Base-by-base conservation (phyloP, 345 rosid genomes). In the Salix purpurea region DNA sequence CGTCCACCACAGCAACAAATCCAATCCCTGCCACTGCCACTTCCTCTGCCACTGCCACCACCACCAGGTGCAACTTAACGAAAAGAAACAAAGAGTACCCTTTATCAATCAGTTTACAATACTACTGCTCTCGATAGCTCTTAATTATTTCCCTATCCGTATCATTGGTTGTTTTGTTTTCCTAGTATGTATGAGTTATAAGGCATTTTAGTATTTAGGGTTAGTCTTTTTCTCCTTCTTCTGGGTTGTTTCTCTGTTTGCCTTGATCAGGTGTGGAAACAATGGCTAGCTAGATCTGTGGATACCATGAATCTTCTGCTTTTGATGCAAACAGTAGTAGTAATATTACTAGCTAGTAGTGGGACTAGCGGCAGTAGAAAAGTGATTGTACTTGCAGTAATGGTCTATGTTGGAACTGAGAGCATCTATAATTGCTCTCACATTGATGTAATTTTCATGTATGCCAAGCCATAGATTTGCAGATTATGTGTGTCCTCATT, bases 31-130 rank as follows among this genome's bases (percentile, higher is more conserved):
- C 86, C 85, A 21, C 77, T 85, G 4, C 28, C 85, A 18, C 75
- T 40, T 10, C 13, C 44, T 1, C 44, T 40, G 12, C 61, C 61
- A 21, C 24, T 56, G 10, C 64, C 85, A 18, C 75, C 86, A 6
- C 85, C 67, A 30, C 77, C 84, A 62, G 82, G 83, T 81, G 79
- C 90, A 83, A 58, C 75, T 79, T 86, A 87, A 76, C 46, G 9
- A 44, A 44, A 64, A 42, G 40, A 44, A 64, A 62, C 15, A 18
- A 9, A 74, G 19, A 61, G 10, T 36, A 13, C 65, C 66, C 42
- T 56, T 71, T 32, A 56, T 54, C 65, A 54, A 34, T 34, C 65
- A 71, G 42, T 34, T 21, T 60, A 60, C 34, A 48, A 21, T 46
- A 65, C 48, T 40, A 39, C 56, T 32, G 15, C 64, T 48, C 48